Percentiles rank a stretch among this genome's conserved stretches.
These are phyloP conservation scores for Malus orientalis DNA, from an alignment of 306 rosid species.

Conservation along the genomic window DNA sequence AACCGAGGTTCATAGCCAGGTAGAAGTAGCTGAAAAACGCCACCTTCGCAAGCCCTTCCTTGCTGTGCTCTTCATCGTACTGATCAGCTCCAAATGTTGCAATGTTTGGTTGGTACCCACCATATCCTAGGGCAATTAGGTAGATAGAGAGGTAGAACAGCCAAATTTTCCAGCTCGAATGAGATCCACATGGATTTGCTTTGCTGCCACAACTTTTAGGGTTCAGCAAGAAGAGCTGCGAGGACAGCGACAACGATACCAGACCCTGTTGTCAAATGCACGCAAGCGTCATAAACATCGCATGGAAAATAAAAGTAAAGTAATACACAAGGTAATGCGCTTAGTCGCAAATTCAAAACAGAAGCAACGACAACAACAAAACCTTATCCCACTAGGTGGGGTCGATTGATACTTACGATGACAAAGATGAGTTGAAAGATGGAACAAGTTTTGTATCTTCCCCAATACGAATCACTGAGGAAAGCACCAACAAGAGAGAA, in stretches of 20 bases:
- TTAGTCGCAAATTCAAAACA: neutral
- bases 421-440: constrained; percentile 83
- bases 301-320: neutral
- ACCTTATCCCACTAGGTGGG: too few species aligned
- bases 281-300: neutral
- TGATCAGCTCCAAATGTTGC: constrained; percentile 98
- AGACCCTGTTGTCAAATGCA: constrained; percentile 52
- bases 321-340: neutral
- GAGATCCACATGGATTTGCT: constrained; percentile 49
- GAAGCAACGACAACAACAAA: neutral
- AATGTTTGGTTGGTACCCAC: constrained; percentile 93
- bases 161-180: constrained; percentile 51
- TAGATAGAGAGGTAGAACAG: constrained; percentile 86
- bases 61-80: constrained; percentile 71
- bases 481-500: constrained; percentile 98
- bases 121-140: constrained; percentile 85
- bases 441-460: constrained; percentile 85
- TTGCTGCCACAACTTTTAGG: constrained; percentile 82
- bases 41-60: constrained; percentile 67
- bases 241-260: constrained; percentile 57
- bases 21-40: constrained; percentile 98
- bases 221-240: constrained; percentile 67
- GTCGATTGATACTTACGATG: constrained; percentile 39
- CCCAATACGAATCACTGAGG: constrained; percentile 95
- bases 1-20: constrained; percentile 87